These are phyloP conservation scores for Petunia secreta DNA, from an alignment of 257 asterid species.

Conservation along the genomic window DNA sequence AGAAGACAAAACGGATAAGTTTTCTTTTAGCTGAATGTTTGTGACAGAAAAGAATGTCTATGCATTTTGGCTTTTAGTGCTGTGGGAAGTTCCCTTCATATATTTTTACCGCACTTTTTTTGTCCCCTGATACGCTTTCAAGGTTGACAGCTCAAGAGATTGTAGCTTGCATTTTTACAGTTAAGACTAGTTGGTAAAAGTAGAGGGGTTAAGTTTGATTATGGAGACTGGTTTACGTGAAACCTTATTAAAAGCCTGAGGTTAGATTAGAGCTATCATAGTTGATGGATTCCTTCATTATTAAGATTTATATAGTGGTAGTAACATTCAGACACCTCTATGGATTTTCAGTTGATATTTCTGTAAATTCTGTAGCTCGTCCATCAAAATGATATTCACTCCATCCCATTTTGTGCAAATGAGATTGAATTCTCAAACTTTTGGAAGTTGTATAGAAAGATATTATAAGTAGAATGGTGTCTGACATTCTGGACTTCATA, in stretches of 20 bases:
- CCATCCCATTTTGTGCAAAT: background rate
- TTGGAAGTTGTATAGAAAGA: background rate
- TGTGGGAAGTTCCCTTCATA: background rate
- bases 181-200: background rate
- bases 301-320: background rate
- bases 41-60: background rate
- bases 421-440: background rate
- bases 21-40: background rate
- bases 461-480: background rate
- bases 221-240: background rate
- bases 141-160: background rate
- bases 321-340: background rate
- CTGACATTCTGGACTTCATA: background rate
- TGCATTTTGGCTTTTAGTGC: background rate
- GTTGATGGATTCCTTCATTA: background rate
- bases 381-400: background rate
- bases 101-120: background rate
- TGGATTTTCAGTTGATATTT: background rate
- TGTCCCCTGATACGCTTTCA: background rate
- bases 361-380: background rate
- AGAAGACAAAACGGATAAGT: background rate
- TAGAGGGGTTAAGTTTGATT: background rate
- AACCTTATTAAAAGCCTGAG: background rate
- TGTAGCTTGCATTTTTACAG: background rate
- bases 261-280: background rate